Evolutionary conservation across 345 rosid genomes (phyloP).

Genomic region (Lagerstroemia speciosa): DNA sequence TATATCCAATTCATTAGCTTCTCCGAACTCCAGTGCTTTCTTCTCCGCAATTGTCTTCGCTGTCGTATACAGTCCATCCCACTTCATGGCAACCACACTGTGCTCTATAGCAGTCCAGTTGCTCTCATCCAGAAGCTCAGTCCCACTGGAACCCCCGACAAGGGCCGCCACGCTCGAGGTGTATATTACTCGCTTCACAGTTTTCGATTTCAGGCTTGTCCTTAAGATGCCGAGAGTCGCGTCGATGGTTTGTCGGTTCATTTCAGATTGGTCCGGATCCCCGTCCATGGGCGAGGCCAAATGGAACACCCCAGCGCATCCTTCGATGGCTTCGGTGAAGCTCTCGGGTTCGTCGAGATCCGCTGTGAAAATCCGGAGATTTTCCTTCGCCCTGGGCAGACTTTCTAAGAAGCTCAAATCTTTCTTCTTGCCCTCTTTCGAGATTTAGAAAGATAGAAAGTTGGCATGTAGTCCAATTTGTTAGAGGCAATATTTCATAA

Average conservation of each 20-base stretch:
- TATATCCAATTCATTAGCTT: slow-evolving; percentile 23
- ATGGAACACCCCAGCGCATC: slow-evolving; percentile 52
- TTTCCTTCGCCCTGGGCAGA: slow-evolving; percentile 39
- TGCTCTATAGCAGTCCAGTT: slow-evolving; percentile 21
- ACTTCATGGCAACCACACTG: background rate
- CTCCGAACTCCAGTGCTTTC: slow-evolving; percentile 23
- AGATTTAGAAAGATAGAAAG: background rate
- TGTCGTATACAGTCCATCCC: slow-evolving; percentile 5
- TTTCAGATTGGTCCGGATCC: slow-evolving; percentile 15
- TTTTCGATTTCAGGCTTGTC: slow-evolving; percentile 38
- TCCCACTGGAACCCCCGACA: background rate
- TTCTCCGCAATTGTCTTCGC: slow-evolving; percentile 28
- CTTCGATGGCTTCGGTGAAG: slow-evolving; percentile 43
- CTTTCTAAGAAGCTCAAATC: slow-evolving; percentile 21
- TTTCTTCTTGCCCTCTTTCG: slow-evolving; percentile 11
- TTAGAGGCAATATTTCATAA: too few species aligned
- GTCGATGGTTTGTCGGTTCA: slow-evolving; percentile 33
- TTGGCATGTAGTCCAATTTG: too few species aligned
- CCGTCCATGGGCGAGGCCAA: slow-evolving; percentile 35
- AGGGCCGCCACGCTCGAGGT: slow-evolving; percentile 40
- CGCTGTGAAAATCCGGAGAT: slow-evolving; percentile 25
- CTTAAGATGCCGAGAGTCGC: slow-evolving; percentile 47
- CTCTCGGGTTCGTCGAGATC: slow-evolving; percentile 24
- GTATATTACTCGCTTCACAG: slow-evolving; percentile 52
- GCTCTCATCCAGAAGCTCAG: slow-evolving; percentile 33